These are phyloP conservation scores for Fragaria iinumae DNA, from an alignment of 306 rosid species.

Conservation along the genomic window DNA sequence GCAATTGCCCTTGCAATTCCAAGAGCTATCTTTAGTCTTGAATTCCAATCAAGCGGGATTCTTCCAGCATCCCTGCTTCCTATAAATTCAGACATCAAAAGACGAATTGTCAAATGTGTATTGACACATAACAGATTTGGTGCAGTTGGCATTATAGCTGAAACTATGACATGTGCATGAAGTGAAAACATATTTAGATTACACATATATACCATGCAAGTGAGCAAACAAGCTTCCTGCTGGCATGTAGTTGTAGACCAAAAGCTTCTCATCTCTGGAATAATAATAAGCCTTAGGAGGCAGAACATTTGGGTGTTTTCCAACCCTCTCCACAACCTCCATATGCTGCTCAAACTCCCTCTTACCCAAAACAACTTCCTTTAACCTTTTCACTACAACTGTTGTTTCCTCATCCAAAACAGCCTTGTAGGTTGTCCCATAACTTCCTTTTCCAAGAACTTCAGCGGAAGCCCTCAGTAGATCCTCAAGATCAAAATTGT, in stretches of 20 bases:
- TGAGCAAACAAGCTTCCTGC: slow-evolving; percentile 68
- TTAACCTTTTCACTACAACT: slow-evolving; percentile 73
- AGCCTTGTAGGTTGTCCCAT: slow-evolving; percentile 84
- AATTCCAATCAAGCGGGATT: slow-evolving; percentile 63
- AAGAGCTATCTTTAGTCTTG: slow-evolving; percentile 59
- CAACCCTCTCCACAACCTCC: slow-evolving; percentile 65
- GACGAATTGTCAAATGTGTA: not conserved
- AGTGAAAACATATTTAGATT: not conserved
- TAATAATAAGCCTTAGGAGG: slow-evolving; percentile 75
- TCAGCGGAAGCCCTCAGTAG: slow-evolving; percentile 81
- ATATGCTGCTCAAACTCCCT: slow-evolving; percentile 80
- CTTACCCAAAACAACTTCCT: slow-evolving; percentile 66
- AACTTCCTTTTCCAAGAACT: slow-evolving; percentile 84
- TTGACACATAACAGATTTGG: not conserved
- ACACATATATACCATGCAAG: slow-evolving; percentile 56
- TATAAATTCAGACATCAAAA: slow-evolving; percentile 17
- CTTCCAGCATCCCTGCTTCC: slow-evolving; percentile 60
- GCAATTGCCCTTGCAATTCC: slow-evolving; percentile 68
- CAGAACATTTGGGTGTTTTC: slow-evolving; percentile 63
- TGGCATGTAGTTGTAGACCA: slow-evolving; percentile 73
- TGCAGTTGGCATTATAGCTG: not conserved
- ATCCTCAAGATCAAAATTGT: slow-evolving; percentile 76
- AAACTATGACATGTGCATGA: not conserved
- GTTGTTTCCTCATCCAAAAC: slow-evolving; percentile 80
- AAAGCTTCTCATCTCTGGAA: slow-evolving; percentile 82